Conservation (phyloP, 768 basidiomycete genomes). For the Vararia minispora region DNA sequence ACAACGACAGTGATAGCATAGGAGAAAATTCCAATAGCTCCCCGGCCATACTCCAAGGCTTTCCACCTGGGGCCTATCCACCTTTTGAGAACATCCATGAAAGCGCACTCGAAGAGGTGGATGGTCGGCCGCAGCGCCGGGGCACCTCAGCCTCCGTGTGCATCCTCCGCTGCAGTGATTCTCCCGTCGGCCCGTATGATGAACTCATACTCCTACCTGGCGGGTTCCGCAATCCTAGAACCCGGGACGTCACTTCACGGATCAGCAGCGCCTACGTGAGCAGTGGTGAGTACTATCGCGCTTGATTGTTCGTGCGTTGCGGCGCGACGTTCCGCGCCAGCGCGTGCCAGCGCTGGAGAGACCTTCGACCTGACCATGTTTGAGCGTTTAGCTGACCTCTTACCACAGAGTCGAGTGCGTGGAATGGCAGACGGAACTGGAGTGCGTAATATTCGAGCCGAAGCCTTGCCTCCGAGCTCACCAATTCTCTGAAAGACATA, state of each 20-base stretch:
- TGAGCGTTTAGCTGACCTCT: too few relatives aligned
- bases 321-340: too few relatives aligned
- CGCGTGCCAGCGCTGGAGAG: too few relatives aligned
- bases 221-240: slow-evolving; percentile 3
- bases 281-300: too few relatives aligned
- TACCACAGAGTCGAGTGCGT: too few relatives aligned
- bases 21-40: too few relatives aligned
- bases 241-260: neutral
- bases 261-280: slow-evolving; percentile 11
- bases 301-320: too few relatives aligned
- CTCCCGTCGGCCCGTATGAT: slow-evolving; percentile 12
- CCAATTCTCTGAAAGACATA: neutral
- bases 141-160: neutral
- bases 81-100: slow-evolving; percentile 9
- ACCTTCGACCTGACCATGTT: too few relatives aligned
- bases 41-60: slow-evolving; percentile 9
- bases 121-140: slow-evolving; percentile 5
- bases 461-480: too few relatives aligned
- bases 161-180: slow-evolving; percentile 5
- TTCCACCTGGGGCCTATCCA: slow-evolving; percentile 8
- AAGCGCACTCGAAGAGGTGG: slow-evolving; percentile 4
- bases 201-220: slow-evolving; percentile 3
- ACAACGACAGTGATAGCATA: too few relatives aligned
- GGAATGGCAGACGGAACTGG: slow-evolving; percentile 11
- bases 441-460: neutral